A percentile compares a stretch with the other conserved stretches of the same genome.
Evolutionary conservation across 495 filamentous ascomycete genomes (phyloP).

Genomic region (Diplogelasinospora grovesii): DNA sequence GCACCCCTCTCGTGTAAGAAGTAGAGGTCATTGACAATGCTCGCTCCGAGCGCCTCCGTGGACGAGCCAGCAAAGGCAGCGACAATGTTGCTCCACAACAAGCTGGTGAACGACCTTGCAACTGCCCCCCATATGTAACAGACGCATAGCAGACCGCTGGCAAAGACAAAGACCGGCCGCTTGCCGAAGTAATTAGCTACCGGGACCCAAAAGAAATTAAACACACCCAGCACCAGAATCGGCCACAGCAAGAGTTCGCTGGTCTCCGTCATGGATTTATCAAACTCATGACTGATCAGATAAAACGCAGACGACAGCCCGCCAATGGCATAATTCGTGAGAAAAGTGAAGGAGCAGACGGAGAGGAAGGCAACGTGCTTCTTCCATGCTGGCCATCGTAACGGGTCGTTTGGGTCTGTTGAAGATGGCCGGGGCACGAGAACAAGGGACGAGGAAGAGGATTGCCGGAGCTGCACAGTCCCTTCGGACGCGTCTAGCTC

Average conservation of each 20-base stretch:
- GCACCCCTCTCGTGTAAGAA: conserved; percentile 37
- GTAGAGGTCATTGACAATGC: conserved; percentile 37
- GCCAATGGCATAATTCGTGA: conserved; percentile 36
- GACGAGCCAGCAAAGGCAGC: conserved; percentile 33
- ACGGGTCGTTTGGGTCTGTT: conserved; percentile 30
- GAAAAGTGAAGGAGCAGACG: conserved; percentile 29
- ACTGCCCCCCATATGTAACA: conserved; percentile 27
- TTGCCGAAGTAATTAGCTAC: conserved; percentile 50
- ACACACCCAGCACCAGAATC: conserved; percentile 28
- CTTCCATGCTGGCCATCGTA: conserved; percentile 26
- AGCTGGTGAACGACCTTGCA: conserved; percentile 20
- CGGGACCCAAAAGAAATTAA: conserved; percentile 51
- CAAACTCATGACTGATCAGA: conserved; percentile 21
- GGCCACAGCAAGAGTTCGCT: conserved; percentile 27
- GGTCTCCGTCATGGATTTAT: conserved; percentile 20
- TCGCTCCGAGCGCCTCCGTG: conserved; percentile 30
- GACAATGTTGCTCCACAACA: conserved; percentile 30
- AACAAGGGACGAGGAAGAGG: conserved; percentile 17
- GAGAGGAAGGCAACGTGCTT: conserved; percentile 28
- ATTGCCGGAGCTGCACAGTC: conserved; percentile 22
- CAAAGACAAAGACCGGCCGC: conserved; percentile 44
- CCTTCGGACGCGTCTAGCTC: conserved; percentile 26
- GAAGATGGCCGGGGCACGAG: conserved; percentile 27
- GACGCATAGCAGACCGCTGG: conserved; percentile 26
- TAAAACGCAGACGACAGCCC: conserved; percentile 26